Percentiles rank a stretch among this genome's conserved stretches.
Conservation (phyloP, 2,329 filamentous ascomycete species). For the Aspergillus glaucus region DNA sequence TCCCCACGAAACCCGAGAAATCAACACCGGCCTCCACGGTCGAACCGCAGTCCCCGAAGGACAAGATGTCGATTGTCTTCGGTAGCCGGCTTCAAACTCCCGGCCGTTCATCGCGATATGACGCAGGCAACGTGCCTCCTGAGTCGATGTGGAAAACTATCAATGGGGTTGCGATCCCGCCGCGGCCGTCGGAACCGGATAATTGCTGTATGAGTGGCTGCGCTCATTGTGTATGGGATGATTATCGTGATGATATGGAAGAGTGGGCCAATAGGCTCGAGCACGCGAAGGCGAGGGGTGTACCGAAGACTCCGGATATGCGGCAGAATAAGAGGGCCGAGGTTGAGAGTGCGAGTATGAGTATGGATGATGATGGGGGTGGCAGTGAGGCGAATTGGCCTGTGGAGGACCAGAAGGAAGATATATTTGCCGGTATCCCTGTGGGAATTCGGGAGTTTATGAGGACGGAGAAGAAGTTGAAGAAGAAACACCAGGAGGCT, state of each 20-base stretch:
- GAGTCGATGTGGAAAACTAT: slow-evolving; percentile 55
- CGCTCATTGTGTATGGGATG: slow-evolving; percentile 95
- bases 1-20: slow-evolving; percentile 11
- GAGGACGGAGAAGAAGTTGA: slow-evolving; percentile 88
- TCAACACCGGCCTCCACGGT: slow-evolving; percentile 11
- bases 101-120: slow-evolving; percentile 53
- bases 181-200: slow-evolving; percentile 80
- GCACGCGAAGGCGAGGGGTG: slow-evolving; percentile 49
- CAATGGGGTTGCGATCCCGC: slow-evolving; percentile 76
- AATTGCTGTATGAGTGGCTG: slow-evolving; percentile 99
- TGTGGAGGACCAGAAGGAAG: slow-evolving; percentile 41
- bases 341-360: slow-evolving; percentile 47
- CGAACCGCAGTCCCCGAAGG: slow-evolving; percentile 27
- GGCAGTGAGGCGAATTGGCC: slow-evolving; percentile 66
- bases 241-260: slow-evolving; percentile 85
- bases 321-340: slow-evolving; percentile 30
- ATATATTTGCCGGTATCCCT: slow-evolving; percentile 73
- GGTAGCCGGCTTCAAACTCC: slow-evolving; percentile 72
- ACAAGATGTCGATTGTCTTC: slow-evolving; percentile 66
- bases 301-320: slow-evolving; percentile 25
- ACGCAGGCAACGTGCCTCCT: slow-evolving; percentile 50
- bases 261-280: slow-evolving; percentile 66
- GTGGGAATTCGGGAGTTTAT: slow-evolving; percentile 96
- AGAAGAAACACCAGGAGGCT: slow-evolving; percentile 60
- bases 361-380: slow-evolving; percentile 75